A percentile compares a stretch with the other conserved stretches of the same genome.
Conservation (phyloP, 495 filamentous ascomycete genomes). For the Penicillium silybi region DNA sequence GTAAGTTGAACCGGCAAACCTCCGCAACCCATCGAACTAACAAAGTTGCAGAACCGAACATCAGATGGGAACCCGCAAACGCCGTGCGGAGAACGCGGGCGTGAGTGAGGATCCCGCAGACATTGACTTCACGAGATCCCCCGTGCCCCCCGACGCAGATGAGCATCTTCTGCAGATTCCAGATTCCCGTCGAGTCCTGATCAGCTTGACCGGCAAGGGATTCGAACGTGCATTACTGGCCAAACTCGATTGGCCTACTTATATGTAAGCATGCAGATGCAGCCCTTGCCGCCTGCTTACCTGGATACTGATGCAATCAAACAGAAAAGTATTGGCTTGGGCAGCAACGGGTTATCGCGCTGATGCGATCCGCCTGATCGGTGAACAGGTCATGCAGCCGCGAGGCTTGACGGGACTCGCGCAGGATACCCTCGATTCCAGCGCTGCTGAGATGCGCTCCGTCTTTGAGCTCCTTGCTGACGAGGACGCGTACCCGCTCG, state of each 20-base stretch:
- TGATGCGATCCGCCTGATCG: constrained; percentile 63
- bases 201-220: constrained; percentile 68
- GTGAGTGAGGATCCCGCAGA: constrained; percentile 5
- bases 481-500: constrained; percentile 49
- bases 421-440: constrained; percentile 60
- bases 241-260: constrained; percentile 63
- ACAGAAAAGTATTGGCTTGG: constrained; percentile 55
- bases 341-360: constrained; percentile 62
- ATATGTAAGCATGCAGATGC: constrained; percentile 46
- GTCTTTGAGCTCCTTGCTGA: constrained; percentile 49
- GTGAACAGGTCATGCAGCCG: constrained; percentile 62
- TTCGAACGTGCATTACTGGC: constrained; percentile 67
- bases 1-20: constrained; percentile 40
- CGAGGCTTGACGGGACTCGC: constrained; percentile 65
- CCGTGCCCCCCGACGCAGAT: constrained; percentile 37
- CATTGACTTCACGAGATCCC: constrained; percentile 23
- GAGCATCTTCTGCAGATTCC: constrained; percentile 52
- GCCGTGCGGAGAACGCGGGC: constrained; percentile 36
- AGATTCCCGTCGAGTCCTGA: constrained; percentile 53
- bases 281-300: neutral
- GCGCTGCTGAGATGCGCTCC: constrained; percentile 56
- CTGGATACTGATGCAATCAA: neutral
- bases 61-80: constrained; percentile 62
- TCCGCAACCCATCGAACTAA: too few relatives aligned
- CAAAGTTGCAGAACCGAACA: constrained; percentile 64